Conservation (phyloP, 2,329 filamentous ascomycete genomes). For the Fusarium xyrophilum region DNA sequence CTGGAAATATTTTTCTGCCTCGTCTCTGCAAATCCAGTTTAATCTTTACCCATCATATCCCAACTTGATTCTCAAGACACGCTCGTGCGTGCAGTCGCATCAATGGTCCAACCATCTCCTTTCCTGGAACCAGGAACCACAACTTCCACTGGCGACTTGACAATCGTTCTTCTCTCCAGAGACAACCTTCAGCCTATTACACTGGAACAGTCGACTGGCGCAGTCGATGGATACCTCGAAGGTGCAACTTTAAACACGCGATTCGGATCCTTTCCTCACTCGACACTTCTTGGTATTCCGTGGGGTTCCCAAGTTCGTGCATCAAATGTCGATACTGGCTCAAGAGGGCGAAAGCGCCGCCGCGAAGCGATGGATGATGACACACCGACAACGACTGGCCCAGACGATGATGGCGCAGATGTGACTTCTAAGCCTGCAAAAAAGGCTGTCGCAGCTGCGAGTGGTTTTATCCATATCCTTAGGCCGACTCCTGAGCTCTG, state of each 20-base stretch:
- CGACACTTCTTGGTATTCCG: slow-evolving; percentile 75
- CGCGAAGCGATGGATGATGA: slow-evolving; percentile 56
- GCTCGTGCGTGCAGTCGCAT: slow-evolving; percentile 14
- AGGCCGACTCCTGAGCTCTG: slow-evolving; percentile 82
- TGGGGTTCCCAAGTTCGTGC: slow-evolving; percentile 95
- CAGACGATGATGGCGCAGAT: slow-evolving; percentile 45
- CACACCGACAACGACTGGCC: slow-evolving; percentile 45
- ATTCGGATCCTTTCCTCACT: slow-evolving; percentile 89
- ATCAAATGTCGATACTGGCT: slow-evolving; percentile 88
- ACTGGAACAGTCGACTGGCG: slow-evolving; percentile 66
- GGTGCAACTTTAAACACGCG: slow-evolving; percentile 87
- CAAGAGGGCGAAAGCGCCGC: slow-evolving; percentile 76
- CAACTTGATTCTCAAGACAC: neutral
- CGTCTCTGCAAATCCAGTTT: slow-evolving; percentile 4
- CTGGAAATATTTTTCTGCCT: slow-evolving; percentile 35
- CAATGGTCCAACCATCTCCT: slow-evolving; percentile 65
- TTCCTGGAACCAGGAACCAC: slow-evolving; percentile 76
- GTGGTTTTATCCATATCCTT: slow-evolving; percentile 80
- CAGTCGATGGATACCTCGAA: slow-evolving; percentile 75
- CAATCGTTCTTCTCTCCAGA: slow-evolving; percentile 86
- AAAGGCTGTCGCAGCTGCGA: slow-evolving; percentile 60
- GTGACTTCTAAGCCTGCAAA: slow-evolving; percentile 50
- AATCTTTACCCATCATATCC: neutral
- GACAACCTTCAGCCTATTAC: slow-evolving; percentile 83
- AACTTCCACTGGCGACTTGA: slow-evolving; percentile 71